Evolutionary conservation across 768 basidiomycete species (phyloP).

Genomic region (Pleurotus giganteus): DNA sequence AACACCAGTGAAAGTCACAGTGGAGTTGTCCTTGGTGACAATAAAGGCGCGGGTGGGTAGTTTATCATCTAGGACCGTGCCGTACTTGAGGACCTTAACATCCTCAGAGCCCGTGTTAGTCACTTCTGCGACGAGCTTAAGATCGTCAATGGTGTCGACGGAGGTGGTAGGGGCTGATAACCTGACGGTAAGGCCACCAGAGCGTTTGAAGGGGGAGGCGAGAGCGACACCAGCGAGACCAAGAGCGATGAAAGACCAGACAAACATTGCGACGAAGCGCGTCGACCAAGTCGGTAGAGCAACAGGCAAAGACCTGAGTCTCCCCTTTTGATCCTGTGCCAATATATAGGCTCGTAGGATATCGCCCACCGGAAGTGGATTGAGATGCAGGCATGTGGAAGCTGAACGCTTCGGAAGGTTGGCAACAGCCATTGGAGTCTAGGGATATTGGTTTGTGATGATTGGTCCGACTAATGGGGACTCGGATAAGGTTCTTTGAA

Average conservation of each 20-base stretch:
- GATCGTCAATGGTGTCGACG: constrained; percentile 35
- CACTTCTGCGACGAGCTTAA: constrained; percentile 39
- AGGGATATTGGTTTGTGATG: no score
- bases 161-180: constrained; percentile 24
- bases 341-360: no score
- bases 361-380: no score
- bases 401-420: no score
- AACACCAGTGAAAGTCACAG: constrained; percentile 40
- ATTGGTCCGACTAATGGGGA: no score
- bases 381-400: background rate
- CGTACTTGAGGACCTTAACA: constrained; percentile 37
- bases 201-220: constrained; percentile 31
- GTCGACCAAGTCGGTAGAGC: background rate
- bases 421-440: no score
- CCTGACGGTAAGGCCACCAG: constrained; percentile 29
- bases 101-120: constrained; percentile 37
- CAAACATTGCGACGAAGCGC: constrained; percentile 21
- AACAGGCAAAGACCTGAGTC: no score
- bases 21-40: constrained; percentile 36
- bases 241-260: constrained; percentile 25
- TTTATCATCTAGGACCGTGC: constrained; percentile 53
- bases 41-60: constrained; percentile 27
- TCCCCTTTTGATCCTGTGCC: no score
- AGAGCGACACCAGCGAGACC: constrained; percentile 24
- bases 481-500: no score